phyloP scores from a whole-genome alignment of 805 yeast genomes.

The Candida nemodendra region DNA sequence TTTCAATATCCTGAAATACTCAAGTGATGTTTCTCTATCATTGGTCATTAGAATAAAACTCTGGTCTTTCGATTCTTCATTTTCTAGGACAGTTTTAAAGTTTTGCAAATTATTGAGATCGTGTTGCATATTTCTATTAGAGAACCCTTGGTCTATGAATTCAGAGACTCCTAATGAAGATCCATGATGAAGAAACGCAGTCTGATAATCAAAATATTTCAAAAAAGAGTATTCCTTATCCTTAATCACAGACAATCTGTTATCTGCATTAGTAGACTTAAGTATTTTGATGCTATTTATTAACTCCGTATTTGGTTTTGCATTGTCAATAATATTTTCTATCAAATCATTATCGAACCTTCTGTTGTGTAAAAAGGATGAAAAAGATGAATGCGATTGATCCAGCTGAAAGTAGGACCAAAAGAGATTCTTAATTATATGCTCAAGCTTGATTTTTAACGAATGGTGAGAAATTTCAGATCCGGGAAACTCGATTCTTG shows the following conservation, averaged over 20 bases:
- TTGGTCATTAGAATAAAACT: conserved; percentile 23
- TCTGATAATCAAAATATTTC: conserved; percentile 1
- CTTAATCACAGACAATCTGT: conserved; percentile 21
- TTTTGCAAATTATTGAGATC: no score
- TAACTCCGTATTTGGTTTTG: conserved; percentile 6
- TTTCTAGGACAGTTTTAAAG: no score
- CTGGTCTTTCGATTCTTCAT: conserved; percentile 8
- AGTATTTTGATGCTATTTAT: conserved; percentile 12
- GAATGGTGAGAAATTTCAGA: conserved; percentile 2
- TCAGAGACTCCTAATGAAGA: no score
- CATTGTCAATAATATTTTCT: conserved; percentile 3
- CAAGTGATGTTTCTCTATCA: conserved; percentile 25
- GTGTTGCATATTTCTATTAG: no score
- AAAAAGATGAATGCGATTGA: background rate
- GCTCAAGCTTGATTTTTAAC: conserved; percentile 13
- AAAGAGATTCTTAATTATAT: conserved; percentile 21
- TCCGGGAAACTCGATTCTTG: conserved; percentile 4
- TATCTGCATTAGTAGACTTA: conserved; percentile 18
- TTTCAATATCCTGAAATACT: conserved; percentile 25
- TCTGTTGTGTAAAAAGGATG: conserved; percentile 6
- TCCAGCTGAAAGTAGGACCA: conserved; percentile 15
- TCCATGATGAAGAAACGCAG: no score
- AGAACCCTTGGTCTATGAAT: no score
- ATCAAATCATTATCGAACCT: conserved; percentile 9
- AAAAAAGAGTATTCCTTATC: conserved; percentile 23